Conservation (phyloP, 305 asterid species). For the Fraxinus greggii region DNA sequence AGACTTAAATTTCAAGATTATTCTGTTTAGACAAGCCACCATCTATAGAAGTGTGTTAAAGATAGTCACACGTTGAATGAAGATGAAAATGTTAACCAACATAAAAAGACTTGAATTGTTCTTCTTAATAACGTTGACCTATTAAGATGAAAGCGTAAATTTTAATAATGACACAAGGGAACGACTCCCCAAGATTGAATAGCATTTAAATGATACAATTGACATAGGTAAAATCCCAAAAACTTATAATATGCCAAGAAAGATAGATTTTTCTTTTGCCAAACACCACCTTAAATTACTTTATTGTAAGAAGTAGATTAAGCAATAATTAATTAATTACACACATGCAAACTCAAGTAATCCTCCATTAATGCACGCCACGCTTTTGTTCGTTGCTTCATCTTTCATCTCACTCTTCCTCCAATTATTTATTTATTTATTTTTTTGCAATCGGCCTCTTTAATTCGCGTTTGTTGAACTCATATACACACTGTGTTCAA, state of each 20-base stretch:
- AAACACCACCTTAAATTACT: neutral
- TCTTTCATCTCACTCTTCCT: conserved; percentile 17
- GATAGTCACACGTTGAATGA: too few species aligned
- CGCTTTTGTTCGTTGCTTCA: conserved; percentile 50
- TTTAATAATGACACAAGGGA: neutral
- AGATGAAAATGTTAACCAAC: too few species aligned
- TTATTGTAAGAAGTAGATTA: neutral
- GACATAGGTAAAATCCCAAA: too few species aligned
- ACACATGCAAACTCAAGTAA: neutral
- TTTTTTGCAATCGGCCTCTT: neutral
- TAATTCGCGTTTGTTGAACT: neutral
- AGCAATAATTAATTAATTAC: neutral
- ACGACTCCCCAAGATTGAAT: neutral
- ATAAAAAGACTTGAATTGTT: too few species aligned
- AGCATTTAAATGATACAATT: neutral
- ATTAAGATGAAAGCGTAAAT: too few species aligned
- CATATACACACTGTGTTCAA: conserved; percentile 40
- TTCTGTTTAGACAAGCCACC: too few species aligned
- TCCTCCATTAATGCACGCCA: neutral
- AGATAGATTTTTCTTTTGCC: neutral
- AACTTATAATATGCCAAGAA: neutral
- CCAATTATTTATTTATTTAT: neutral
- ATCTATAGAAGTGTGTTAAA: too few species aligned
- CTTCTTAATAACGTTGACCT: too few species aligned
- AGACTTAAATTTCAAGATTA: too few species aligned